Percentiles rank a stretch among this genome's conserved stretches.
Conservation (phyloP, 805 yeast species). For the Cyberlindnera galapagoensis region DNA sequence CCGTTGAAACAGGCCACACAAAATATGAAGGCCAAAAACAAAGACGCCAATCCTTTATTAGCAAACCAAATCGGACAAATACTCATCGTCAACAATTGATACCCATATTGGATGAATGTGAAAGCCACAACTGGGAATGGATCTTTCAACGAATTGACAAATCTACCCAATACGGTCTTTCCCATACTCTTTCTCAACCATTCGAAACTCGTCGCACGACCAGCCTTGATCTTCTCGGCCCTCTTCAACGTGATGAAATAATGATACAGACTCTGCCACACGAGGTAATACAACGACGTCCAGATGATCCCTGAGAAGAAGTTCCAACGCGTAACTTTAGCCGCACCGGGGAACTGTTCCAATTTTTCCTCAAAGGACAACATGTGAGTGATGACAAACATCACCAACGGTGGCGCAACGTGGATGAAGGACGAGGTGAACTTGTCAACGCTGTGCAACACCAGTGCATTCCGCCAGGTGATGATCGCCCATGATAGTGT, state of each 20-base stretch:
- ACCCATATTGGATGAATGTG: conserved; percentile 78
- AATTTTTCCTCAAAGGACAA: conserved; percentile 40
- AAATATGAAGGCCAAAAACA: conserved; percentile 69
- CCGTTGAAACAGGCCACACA: conserved; percentile 83
- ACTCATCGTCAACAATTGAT: conserved; percentile 82
- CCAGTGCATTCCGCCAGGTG: conserved; percentile 93
- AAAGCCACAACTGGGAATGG: conserved; percentile 85
- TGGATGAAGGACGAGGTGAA: conserved; percentile 90
- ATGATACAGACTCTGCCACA: conserved; percentile 90
- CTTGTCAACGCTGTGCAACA: conserved; percentile 85
- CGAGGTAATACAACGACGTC: conserved; percentile 75
- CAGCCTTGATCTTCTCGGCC: conserved; percentile 76
- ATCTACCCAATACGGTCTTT: conserved; percentile 56
- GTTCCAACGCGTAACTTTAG: conserved; percentile 63
- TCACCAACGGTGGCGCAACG: conserved; percentile 79
- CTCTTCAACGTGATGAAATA: conserved; percentile 82
- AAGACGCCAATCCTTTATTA: conserved; percentile 57
- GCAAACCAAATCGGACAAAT: conserved; percentile 86
- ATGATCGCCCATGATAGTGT: conserved; percentile 90
- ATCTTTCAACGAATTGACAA: conserved; percentile 78
- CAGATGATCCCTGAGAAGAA: conserved; percentile 61
- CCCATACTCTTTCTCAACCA: conserved; percentile 70
- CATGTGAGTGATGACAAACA: conserved; percentile 83
- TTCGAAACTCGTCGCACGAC: conserved; percentile 83
- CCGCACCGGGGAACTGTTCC: conserved; percentile 75